Evolutionary conservation across 23 red algal species (phyloP).

Genomic region (Cyanidiococcus yangmingshanensis): DNA sequence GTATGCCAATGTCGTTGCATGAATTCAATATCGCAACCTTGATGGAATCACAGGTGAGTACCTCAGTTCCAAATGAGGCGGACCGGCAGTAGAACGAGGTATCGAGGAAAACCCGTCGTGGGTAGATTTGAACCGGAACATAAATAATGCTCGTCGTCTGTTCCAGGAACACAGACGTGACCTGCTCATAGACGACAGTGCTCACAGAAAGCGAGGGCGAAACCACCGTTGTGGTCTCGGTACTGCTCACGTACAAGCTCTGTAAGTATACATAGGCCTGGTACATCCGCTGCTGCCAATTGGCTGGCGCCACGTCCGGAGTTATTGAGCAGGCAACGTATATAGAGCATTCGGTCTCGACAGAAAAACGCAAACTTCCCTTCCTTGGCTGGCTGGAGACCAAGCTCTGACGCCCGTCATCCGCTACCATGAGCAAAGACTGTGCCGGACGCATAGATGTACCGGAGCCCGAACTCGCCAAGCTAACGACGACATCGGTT

Average conservation of each 20-base stretch:
- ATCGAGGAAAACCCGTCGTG: background rate
- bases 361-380: background rate
- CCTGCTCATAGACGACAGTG: background rate
- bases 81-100: conserved; percentile 13
- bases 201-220: background rate
- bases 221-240: background rate
- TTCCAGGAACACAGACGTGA: background rate
- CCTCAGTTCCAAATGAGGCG: background rate
- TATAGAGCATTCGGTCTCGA: background rate
- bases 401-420: background rate
- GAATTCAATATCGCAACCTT: conserved; percentile 1
- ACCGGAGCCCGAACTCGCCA: background rate
- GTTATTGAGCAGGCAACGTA: conserved; percentile 10
- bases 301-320: background rate
- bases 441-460: background rate
- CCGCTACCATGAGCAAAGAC: background rate
- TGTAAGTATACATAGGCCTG: background rate
- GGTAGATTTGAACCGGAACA: conserved; percentile 2
- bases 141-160: conserved; percentile 14
- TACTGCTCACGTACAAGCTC: background rate
- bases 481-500: background rate
- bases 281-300: conserved; percentile 19
- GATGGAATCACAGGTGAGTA: background rate
- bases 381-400: background rate
- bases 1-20: conserved; percentile 17